A percentile compares a stretch with the other conserved stretches of the same genome.
These are phyloP conservation scores for Aschersonia sp. DNA, from an alignment of 2,329 filamentous ascomycete species.

Conservation along the genomic window DNA sequence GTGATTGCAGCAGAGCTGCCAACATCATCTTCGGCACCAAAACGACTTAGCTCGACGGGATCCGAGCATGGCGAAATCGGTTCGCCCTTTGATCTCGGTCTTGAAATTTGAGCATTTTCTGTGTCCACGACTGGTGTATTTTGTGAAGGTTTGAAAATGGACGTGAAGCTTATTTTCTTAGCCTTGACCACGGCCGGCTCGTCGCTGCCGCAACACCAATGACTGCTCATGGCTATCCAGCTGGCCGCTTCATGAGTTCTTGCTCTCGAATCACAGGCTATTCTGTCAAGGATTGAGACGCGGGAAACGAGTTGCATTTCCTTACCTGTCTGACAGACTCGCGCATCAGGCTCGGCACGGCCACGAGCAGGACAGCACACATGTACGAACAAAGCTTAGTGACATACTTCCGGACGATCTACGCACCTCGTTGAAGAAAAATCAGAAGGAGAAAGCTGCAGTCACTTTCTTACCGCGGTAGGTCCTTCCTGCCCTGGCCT, in stretches of 20 bases:
- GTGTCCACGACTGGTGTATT: conserved; percentile 1
- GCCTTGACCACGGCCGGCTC: conserved; percentile 1
- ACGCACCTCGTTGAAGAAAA: too few relatives aligned
- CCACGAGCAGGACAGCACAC: too few relatives aligned
- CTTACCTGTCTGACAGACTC: too few relatives aligned
- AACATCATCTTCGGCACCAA: conserved; percentile 22
- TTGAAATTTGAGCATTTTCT: not conserved
- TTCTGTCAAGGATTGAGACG: too few relatives aligned
- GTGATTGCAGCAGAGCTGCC: conserved; percentile 16
- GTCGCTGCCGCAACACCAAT: conserved; percentile 12
- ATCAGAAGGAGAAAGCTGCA: too few relatives aligned
- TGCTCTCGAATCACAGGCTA: too few relatives aligned
- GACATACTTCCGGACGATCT: too few relatives aligned
- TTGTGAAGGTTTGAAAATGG: conserved; percentile 5
- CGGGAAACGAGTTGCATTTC: too few relatives aligned
- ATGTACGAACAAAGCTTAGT: too few relatives aligned
- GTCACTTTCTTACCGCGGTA: too few relatives aligned
- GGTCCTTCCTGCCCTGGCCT: too few relatives aligned
- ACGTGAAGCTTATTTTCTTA: conserved; percentile 4
- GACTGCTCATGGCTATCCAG: conserved; percentile 5
- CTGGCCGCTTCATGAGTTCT: not conserved
- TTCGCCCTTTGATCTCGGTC: conserved; percentile 1
- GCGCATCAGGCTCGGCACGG: too few relatives aligned
- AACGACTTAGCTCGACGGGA: conserved; percentile 15
- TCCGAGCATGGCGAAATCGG: conserved; percentile 6